These are phyloP conservation scores for Albophoma yamanashiensis DNA, from an alignment of 2,329 filamentous ascomycete species.

Conservation along the genomic window DNA sequence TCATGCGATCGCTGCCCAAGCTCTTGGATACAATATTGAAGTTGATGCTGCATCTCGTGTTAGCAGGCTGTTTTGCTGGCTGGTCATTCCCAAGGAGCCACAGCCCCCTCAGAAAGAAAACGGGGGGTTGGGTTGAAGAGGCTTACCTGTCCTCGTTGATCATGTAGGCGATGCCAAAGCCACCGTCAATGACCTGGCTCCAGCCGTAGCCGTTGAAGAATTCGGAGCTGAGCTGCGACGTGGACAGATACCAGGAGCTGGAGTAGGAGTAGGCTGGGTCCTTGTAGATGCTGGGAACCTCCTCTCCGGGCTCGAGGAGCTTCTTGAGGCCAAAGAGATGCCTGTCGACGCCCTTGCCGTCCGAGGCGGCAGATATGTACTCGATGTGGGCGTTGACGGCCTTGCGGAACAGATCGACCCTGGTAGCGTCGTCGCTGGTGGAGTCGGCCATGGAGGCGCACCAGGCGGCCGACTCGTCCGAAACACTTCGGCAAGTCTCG, in stretches of 20 bases:
- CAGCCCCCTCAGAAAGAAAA: neutral
- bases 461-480: conserved; percentile 83
- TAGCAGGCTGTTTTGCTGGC: neutral
- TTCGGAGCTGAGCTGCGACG: conserved; percentile 84
- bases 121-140: neutral
- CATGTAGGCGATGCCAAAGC: conserved; percentile 98
- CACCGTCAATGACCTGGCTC: conserved; percentile 93
- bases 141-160: conserved; percentile 90
- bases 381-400: conserved; percentile 75
- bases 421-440: conserved; percentile 49
- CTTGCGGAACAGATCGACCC: conserved; percentile 66
- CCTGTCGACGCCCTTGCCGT: conserved; percentile 88
- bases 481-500: conserved; percentile 88
- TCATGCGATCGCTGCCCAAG: conserved; percentile 84
- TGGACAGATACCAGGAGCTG: conserved; percentile 79
- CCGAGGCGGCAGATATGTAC: conserved; percentile 81
- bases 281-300: conserved; percentile 71
- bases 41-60: conserved; percentile 55
- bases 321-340: conserved; percentile 98
- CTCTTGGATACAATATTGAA: conserved; percentile 97
- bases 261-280: conserved; percentile 83
- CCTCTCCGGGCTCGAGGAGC: conserved; percentile 68
- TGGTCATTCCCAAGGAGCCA: neutral
- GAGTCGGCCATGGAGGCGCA: conserved; percentile 77
- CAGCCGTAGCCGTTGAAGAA: conserved; percentile 99